Evolutionary conservation across 257 asterid genomes (phyloP).

Genomic region (Cinchona pubescens): DNA sequence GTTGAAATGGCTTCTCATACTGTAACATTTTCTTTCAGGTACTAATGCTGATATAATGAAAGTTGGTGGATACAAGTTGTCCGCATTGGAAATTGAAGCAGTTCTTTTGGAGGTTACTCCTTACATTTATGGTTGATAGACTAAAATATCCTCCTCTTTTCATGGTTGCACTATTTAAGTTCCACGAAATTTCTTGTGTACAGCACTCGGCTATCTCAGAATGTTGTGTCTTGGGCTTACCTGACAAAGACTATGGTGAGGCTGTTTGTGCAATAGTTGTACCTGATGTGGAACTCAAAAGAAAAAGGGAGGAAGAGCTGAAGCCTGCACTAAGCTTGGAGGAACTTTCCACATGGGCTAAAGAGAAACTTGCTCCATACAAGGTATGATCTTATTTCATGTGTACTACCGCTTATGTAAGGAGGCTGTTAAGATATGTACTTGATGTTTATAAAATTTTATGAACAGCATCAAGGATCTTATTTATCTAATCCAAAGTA

Average conservation of each 20-base stretch:
- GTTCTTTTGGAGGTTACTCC: conserved; percentile 79
- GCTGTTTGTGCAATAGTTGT: conserved; percentile 75
- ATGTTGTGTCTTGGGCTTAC: conserved; percentile 93
- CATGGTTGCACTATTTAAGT: background rate
- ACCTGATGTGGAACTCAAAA: conserved; percentile 53
- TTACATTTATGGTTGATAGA: background rate
- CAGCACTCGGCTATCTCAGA: conserved; percentile 83
- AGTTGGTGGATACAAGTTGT: conserved; percentile 92
- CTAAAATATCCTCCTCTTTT: background rate
- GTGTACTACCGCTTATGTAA: background rate
- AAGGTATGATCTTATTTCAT: conserved; percentile 47
- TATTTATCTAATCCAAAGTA: background rate
- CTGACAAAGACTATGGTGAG: conserved; percentile 90
- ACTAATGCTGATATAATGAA: conserved; percentile 97
- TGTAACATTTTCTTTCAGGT: conserved; percentile 46
- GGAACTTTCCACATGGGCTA: conserved; percentile 80
- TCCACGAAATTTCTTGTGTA: conserved; percentile 21
- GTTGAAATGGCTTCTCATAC: conserved; percentile 4
- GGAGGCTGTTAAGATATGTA: background rate
- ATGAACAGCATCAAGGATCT: background rate
- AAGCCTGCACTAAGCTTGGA: conserved; percentile 74
- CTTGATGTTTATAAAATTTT: background rate
- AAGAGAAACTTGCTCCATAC: conserved; percentile 94
- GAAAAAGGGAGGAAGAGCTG: conserved; percentile 54
- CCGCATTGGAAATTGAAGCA: conserved; percentile 97